Evolutionary conservation across 495 filamentous ascomycete species (phyloP).

Genomic region (Aspergillus biplanus): DNA sequence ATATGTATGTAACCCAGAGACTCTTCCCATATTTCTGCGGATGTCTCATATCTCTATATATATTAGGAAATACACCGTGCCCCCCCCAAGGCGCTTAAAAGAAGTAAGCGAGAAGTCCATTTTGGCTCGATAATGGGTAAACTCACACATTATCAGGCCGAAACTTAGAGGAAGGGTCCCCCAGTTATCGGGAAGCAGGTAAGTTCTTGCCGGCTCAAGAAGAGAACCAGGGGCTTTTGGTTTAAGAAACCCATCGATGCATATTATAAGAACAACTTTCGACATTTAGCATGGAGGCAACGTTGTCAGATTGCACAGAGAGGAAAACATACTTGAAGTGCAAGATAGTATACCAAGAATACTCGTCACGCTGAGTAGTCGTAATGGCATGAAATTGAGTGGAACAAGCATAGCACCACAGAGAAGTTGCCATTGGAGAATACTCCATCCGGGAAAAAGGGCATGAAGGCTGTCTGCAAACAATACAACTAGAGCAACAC

Average conservation of each 20-base stretch:
- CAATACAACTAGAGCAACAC: slow-evolving; percentile 88
- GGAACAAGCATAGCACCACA: slow-evolving; percentile 82
- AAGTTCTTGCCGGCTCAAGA: slow-evolving; percentile 75
- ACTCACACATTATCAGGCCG: slow-evolving; percentile 85
- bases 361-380: slow-evolving; percentile 86
- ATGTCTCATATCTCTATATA: slow-evolving; percentile 97
- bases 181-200: slow-evolving; percentile 82
- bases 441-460: slow-evolving; percentile 72
- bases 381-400: slow-evolving; percentile 81
- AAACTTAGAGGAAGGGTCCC: slow-evolving; percentile 87
- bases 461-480: slow-evolving; percentile 89
- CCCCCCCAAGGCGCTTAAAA: slow-evolving; percentile 83
- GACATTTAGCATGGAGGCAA: slow-evolving; percentile 19
- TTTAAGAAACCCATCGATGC: slow-evolving; percentile 86
- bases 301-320: neutral
- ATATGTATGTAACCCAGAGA: slow-evolving; percentile 82
- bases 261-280: slow-evolving; percentile 76
- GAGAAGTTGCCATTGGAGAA: slow-evolving; percentile 82
- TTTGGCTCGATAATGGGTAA: neutral
- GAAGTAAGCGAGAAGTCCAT: slow-evolving; percentile 11
- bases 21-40: slow-evolving; percentile 80
- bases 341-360: slow-evolving; percentile 88
- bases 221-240: slow-evolving; percentile 80
- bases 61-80: slow-evolving; percentile 93
- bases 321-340: slow-evolving; percentile 70